A percentile compares a stretch with the other conserved stretches of the same genome.
Evolutionary conservation across 169 alveolate genomes (phyloP).

Genomic region (Eimeria sp.): DNA sequence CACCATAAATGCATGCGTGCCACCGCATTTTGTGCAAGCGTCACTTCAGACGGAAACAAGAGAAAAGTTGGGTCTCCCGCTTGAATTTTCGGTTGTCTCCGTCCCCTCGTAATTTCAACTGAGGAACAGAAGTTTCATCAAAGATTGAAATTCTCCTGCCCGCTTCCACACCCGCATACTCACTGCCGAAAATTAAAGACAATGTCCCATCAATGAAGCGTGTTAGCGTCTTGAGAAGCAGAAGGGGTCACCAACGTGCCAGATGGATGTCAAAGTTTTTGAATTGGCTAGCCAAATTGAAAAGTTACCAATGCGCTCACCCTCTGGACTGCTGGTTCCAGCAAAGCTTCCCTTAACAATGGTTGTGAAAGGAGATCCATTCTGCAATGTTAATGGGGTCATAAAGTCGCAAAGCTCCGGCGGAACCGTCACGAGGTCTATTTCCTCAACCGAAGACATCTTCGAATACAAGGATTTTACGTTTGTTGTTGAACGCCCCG

Average conservation of each 20-base stretch:
- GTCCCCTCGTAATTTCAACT: conserved; percentile 35
- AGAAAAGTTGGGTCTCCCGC: conserved; percentile 84
- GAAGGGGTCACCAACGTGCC: too few species aligned
- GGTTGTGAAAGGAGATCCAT: conserved; percentile 57
- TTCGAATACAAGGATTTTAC: conserved; percentile 61
- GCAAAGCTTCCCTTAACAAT: conserved; percentile 61
- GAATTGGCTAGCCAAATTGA: background rate
- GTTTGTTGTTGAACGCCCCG: conserved; percentile 91
- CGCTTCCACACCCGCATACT: background rate
- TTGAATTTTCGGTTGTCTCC: conserved; percentile 19
- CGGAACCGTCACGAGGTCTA: conserved; percentile 49
- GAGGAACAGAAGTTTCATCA: conserved; percentile 8
- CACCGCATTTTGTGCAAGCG: conserved; percentile 91
- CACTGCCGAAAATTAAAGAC: background rate
- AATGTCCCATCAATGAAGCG: background rate
- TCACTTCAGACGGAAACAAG: conserved; percentile 91
- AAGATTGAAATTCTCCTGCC: too few species aligned
- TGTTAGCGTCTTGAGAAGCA: background rate
- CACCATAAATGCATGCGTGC: conserved; percentile 94
- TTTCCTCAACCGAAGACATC: conserved; percentile 3
- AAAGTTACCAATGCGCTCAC: background rate
- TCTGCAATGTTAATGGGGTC: conserved; percentile 20
- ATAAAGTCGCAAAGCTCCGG: conserved; percentile 38
- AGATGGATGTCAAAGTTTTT: background rate
- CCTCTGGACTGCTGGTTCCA: conserved; percentile 9